phyloP scores from a whole-genome alignment of 345 rosid species.

The Gossypium arboreum region DNA sequence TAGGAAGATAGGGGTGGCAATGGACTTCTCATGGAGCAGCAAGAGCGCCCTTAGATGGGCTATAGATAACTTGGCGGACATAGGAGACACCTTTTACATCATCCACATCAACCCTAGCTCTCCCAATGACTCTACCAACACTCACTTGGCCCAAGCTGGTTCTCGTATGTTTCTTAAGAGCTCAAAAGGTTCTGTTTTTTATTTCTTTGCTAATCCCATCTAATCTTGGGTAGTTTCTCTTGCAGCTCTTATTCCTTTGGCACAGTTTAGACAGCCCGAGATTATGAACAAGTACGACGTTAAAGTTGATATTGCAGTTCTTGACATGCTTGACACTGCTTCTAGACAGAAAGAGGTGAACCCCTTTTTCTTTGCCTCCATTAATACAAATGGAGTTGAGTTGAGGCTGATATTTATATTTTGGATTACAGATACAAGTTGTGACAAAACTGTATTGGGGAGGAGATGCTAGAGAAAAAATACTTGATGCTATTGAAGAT shows the following conservation, averaged over 20 bases:
- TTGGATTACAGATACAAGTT: slow-evolving; percentile 33
- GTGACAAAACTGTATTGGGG: slow-evolving; percentile 87
- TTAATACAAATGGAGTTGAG: slow-evolving; percentile 4
- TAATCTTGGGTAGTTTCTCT: background rate
- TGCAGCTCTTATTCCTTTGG: slow-evolving; percentile 81
- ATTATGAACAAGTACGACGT: slow-evolving; percentile 55
- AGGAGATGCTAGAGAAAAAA: slow-evolving; percentile 87
- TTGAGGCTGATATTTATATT: slow-evolving; percentile 25
- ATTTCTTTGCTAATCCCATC: slow-evolving; percentile 17
- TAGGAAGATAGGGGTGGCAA: slow-evolving; percentile 69
- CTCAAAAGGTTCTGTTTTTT: background rate
- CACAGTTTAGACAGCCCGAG: slow-evolving; percentile 84
- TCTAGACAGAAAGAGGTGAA: slow-evolving; percentile 82
- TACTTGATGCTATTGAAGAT: slow-evolving; percentile 65
- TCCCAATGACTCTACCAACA: slow-evolving; percentile 40
- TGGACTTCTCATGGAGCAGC: slow-evolving; percentile 97
- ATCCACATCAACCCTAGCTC: slow-evolving; percentile 54
- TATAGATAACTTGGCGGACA: slow-evolving; percentile 67
- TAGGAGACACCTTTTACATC: slow-evolving; percentile 65
- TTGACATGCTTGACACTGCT: slow-evolving; percentile 83
- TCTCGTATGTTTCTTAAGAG: slow-evolving; percentile 51
- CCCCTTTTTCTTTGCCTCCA: background rate
- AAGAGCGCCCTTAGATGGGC: slow-evolving; percentile 88
- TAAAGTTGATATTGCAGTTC: slow-evolving; percentile 49
- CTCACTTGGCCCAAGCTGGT: slow-evolving; percentile 62